Percentiles rank a stretch among this genome's conserved stretches.
Conservation (phyloP, 805 yeast species). For the Clavispora phyllophila region DNA sequence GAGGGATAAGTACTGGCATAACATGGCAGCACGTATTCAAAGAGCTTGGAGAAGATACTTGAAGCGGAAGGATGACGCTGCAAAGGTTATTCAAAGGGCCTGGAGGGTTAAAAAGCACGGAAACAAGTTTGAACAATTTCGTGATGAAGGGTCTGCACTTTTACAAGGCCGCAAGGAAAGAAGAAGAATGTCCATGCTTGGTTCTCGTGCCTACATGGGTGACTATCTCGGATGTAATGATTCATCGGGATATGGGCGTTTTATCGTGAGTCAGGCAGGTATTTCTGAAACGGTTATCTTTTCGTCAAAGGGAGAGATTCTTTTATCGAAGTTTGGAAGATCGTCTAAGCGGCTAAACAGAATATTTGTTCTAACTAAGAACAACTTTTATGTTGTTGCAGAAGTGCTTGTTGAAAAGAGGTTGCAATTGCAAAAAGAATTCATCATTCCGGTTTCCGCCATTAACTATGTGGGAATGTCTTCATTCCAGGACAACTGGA, state of each 20-base stretch:
- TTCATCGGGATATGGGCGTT: conserved; percentile 64
- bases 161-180: conserved; percentile 80
- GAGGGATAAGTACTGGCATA: conserved; percentile 97
- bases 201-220: conserved; percentile 88
- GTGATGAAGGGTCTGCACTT: conserved; percentile 76
- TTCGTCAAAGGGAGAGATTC: conserved; percentile 75
- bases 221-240: conserved; percentile 87
- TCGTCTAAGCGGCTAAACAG: conserved; percentile 77
- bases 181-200: conserved; percentile 79
- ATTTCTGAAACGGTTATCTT: conserved; percentile 68
- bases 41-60: conserved; percentile 90
- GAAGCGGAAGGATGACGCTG: conserved; percentile 80
- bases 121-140: conserved; percentile 72
- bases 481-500: conserved; percentile 85
- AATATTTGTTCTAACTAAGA: conserved; percentile 62
- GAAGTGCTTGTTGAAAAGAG: conserved; percentile 63
- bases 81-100: conserved; percentile 70
- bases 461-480: conserved; percentile 67
- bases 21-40: conserved; percentile 96
- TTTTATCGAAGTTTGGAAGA: conserved; percentile 86
- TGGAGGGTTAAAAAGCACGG: conserved; percentile 81
- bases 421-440: conserved; percentile 56
- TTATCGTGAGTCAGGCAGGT: conserved; percentile 63
- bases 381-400: conserved; percentile 62
- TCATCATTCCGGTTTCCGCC: conserved; percentile 51